Base-by-base conservation (phyloP, 805 yeast species). In the Candida coquimbonensis region DNA sequence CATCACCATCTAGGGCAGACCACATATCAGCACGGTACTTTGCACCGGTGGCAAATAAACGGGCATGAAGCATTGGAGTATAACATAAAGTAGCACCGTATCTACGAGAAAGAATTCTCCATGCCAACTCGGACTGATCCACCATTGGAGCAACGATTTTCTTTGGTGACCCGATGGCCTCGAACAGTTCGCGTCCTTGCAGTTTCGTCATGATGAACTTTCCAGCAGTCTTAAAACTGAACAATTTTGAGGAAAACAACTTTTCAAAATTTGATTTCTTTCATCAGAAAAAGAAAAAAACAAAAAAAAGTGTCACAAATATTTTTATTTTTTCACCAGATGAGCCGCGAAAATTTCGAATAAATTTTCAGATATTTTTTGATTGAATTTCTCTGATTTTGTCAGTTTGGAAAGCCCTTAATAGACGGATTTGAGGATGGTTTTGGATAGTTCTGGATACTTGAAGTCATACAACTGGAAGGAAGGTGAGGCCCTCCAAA, bases 141-240 rank as follows among this genome's bases (percentile, higher is more conserved):
- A 93, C 99, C 97, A 93, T 91, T 2, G 99, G 99, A 4, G 98
- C 99, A 19, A 93, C 93, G 25, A 93, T 82, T 52, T 84, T 87
- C 42, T 72, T 77, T 3, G 99, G 99, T 21, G 66, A 57, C 0
- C 93, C 93, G 14, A 91, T 69, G 13, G 75, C 65, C 38, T 85
- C 74, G 61, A 68, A 91, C 2, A 93, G 73, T 40, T 75, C 79
- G 49, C 95, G 72, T 1, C 97, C 97, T 16, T 63, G 55, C 19
- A 54, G 46, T 26, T 56, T 59, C 0, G 61, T 52, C 61, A 54
- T 58, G 25, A 5, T 29, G 31, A 13, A 29, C 13, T 13, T 45
- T 25, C 17, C 29, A 21, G 36, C 34, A 38, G 41, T n/a, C n/a
- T 16, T 16, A 24, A 29, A 17, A 9, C 60, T 53, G 12, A 63